Base-by-base conservation (phyloP, 495 filamentous ascomycete genomes). In the Sphaerosporella brunnea region DNA sequence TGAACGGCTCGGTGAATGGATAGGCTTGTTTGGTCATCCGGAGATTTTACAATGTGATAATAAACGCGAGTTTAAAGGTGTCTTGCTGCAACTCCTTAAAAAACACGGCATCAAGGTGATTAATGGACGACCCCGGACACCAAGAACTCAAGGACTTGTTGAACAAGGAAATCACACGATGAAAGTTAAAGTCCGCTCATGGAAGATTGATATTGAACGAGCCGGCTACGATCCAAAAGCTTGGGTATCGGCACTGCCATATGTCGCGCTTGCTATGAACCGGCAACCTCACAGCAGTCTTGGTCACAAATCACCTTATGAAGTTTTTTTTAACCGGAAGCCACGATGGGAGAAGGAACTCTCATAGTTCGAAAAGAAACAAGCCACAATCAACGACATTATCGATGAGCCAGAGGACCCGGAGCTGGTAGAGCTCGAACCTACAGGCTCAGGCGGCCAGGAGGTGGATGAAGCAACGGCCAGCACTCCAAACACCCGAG, bases 1-100 rank as follows among this genome's bases (percentile, higher is more conserved):
- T 4, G 13, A 5, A 18, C 16, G 9, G 2, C 2, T 51, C 1
- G 18, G 23, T 3, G 1, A 36, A 2, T 51, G 40, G 40, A 24
- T 49, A 1, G 37, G 8, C 3, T 23, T 21, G 15, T 48, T 43
- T 19, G 46, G 39, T 0, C 51, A 46, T 35, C 24, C 39, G 5
- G 18, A 43, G 25, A 49, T 49, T 38, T 30, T 55, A 16, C 42
- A 55, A 37, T 51, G 34, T 16, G 48, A 58, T 48, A 58, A 58
- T 46, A 36, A 45, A 8, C 5, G 1, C 1, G 47, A 54, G 34
- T 54, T 57, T 23, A 56, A 56, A 44, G 46, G 51, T 25, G 10
- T 7, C n/a, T 21, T 39, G 15, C 5, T 39, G 5, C 7, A 16
- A 39, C 36, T 39, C 5, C 20, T 39, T 5, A 39, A 39, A 21